phyloP scores from a whole-genome alignment of 805 yeast genomes.

The Teunomyces panamensis region DNA sequence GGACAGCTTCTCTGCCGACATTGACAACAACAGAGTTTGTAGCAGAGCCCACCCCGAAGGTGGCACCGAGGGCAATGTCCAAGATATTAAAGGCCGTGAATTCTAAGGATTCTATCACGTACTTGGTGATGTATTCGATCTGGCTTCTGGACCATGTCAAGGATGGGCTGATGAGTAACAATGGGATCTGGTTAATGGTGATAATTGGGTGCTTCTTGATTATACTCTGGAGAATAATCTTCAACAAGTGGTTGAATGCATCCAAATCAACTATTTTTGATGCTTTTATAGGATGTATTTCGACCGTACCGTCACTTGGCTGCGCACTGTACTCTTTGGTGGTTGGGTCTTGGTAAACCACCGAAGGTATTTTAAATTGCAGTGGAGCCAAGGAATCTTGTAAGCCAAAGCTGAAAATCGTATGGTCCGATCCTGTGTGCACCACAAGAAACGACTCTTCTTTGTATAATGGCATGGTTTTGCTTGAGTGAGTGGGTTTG shows the following conservation, averaged over 20 bases:
- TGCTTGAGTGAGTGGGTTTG: not conserved
- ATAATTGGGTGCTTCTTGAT: constrained; percentile 38
- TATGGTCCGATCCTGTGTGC: constrained; percentile 74
- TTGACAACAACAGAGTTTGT: constrained; percentile 75
- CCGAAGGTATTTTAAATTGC: constrained; percentile 70
- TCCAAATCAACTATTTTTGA: constrained; percentile 65
- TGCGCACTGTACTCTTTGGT: constrained; percentile 38
- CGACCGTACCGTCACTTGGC: constrained; percentile 32
- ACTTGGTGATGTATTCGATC: constrained; percentile 69
- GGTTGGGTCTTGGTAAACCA: constrained; percentile 52
- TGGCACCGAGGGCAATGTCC: constrained; percentile 64
- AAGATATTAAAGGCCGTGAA: constrained; percentile 69
- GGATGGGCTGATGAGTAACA: constrained; percentile 62
- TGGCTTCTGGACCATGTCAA: constrained; percentile 64
- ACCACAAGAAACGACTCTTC: constrained; percentile 53
- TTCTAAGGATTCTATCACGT: constrained; percentile 69
- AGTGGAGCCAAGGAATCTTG: constrained; percentile 77
- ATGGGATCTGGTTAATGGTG: constrained; percentile 65
- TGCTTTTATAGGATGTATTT: constrained; percentile 58
- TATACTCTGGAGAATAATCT: constrained; percentile 40
- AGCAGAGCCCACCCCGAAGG: constrained; percentile 69
- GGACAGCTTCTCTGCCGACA: constrained; percentile 72
- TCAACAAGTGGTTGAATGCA: constrained; percentile 66
- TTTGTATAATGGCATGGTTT: constrained; percentile 41
- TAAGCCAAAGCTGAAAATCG: constrained; percentile 78